A percentile compares a stretch with the other conserved stretches of the same genome.
Evolutionary conservation across 257 asterid genomes (phyloP).

Genomic region (Fraxinus pennsylvanica): DNA sequence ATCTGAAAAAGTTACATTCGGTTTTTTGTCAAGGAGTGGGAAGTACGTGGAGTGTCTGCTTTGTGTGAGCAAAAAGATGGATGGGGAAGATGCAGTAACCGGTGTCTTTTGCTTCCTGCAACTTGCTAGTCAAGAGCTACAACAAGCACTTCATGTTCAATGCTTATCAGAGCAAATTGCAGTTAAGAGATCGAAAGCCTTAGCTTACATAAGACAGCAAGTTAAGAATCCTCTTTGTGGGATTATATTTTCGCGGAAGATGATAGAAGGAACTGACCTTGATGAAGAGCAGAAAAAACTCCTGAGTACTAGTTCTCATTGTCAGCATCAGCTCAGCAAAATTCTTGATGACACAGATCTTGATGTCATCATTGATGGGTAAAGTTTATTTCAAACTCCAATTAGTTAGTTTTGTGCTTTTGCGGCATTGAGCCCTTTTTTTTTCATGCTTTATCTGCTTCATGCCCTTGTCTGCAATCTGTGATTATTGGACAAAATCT

Average conservation of each 20-base stretch:
- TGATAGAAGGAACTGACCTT: constrained; percentile 78
- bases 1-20: constrained; percentile 65
- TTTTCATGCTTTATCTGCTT: not conserved
- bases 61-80: constrained; percentile 76
- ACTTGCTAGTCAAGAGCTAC: constrained; percentile 91
- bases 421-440: constrained; percentile 35
- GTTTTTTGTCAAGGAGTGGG: constrained; percentile 66
- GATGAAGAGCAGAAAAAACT: constrained; percentile 72
- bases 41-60: constrained; percentile 76
- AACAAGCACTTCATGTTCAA: constrained; percentile 89
- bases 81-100: constrained; percentile 63
- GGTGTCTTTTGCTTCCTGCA: constrained; percentile 94
- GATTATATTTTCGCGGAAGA: constrained; percentile 71
- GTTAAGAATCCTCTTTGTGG: constrained; percentile 84
- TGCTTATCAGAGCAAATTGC: constrained; percentile 77
- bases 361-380: constrained; percentile 90
- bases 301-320: constrained; percentile 59
- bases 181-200: constrained; percentile 60
- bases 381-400: constrained; percentile 15
- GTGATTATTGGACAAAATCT: not conserved
- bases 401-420: constrained; percentile 38
- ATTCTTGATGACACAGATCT: constrained; percentile 94
- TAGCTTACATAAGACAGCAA: constrained; percentile 83
- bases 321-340: constrained; percentile 82
- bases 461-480: not conserved